Evolutionary conservation across 768 basidiomycete species (phyloP), one percentile per base, ranked within the genome.

Genomic region (Termitomyces titanicus): DNA sequence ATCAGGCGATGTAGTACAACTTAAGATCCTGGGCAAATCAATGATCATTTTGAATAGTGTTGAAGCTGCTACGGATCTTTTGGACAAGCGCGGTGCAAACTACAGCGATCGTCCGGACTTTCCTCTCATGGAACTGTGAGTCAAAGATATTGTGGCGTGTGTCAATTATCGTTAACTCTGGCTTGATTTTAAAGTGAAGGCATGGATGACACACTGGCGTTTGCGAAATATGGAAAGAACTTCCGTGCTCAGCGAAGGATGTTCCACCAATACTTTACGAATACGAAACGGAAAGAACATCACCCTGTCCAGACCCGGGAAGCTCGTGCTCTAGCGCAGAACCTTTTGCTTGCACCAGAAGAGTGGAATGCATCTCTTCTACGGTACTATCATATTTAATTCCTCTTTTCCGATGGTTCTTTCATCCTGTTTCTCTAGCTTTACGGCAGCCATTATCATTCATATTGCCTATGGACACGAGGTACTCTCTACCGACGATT

Each of bases 21-120:
- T n/a, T n/a, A n/a, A n/a, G n/a, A n/a, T n/a, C n/a, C 55, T 71
- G 1, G 67, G 70, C 4, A 60, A 56, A 18, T 60, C 62, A 9
- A 56, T 65, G 25, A 53, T 68, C 12, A 44, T 68, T 6, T 42
- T 68, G 24, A 63, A 66, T 44, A 64, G 64, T 24, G 43, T 48
- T n/a, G n/a, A n/a, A n/a, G n/a, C n/a, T n/a, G n/a, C n/a, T n/a
- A n/a, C n/a, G n/a, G n/a, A n/a, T n/a, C n/a, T n/a, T n/a, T n/a
- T n/a, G n/a, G n/a, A n/a, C n/a, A n/a, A 63, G 27, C 57, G 58
- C 15, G 55, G 65, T 15, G 37, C 54, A 18, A 64, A 57, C 5
- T 69, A 68, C 51, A 70, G 72, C 3, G 49, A 65, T 39, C 44
- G 62, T 15, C 63, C 60, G 12, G 11, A 45, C 9, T 48, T 67